phyloP scores from a whole-genome alignment of 1,284 basidiomycete genomes.

The Neonothopanus nambi region DNA sequence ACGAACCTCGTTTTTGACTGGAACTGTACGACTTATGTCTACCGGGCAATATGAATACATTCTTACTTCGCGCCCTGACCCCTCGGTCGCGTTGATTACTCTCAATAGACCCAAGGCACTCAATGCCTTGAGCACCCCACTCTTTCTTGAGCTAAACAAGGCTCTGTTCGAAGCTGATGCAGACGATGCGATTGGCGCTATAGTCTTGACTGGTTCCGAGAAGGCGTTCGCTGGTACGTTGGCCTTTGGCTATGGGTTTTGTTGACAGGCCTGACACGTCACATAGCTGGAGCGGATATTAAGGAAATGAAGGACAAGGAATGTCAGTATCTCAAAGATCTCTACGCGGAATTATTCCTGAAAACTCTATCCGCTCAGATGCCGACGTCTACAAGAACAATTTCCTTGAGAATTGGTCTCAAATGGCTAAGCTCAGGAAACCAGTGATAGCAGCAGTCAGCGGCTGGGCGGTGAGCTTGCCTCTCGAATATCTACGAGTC shows the following conservation, averaged over 20 bases:
- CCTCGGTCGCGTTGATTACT: constrained; percentile 84
- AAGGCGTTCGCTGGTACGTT: constrained; percentile 86
- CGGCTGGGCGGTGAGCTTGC: constrained; percentile 82
- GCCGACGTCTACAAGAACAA: constrained; percentile 86
- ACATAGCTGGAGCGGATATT: constrained; percentile 82
- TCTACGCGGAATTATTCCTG: neutral
- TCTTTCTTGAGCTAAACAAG: constrained; percentile 78
- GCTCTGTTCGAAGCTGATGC: constrained; percentile 74
- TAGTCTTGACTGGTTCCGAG: constrained; percentile 93
- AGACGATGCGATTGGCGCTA: constrained; percentile 75
- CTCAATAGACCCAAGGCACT: constrained; percentile 96
- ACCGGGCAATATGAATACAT: constrained; percentile 65
- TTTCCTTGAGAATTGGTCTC: constrained; percentile 89
- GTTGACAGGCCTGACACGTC: constrained; percentile 45
- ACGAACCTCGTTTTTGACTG: constrained; percentile 17
- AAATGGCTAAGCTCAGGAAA: constrained; percentile 78
- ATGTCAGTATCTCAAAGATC: constrained; percentile 51
- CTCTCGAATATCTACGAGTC: neutral
- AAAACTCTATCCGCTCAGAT: constrained; percentile 42
- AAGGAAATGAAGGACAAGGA: constrained; percentile 93
- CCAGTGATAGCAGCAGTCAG: constrained; percentile 96
- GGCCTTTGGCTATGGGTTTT: constrained; percentile 48
- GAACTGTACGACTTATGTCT: constrained; percentile 39
- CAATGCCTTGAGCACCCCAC: constrained; percentile 85
- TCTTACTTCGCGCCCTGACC: constrained; percentile 71